Evolutionary conservation across 164 flowering plant genomes (phyloP).

Genomic region (Vitis labrusca): DNA sequence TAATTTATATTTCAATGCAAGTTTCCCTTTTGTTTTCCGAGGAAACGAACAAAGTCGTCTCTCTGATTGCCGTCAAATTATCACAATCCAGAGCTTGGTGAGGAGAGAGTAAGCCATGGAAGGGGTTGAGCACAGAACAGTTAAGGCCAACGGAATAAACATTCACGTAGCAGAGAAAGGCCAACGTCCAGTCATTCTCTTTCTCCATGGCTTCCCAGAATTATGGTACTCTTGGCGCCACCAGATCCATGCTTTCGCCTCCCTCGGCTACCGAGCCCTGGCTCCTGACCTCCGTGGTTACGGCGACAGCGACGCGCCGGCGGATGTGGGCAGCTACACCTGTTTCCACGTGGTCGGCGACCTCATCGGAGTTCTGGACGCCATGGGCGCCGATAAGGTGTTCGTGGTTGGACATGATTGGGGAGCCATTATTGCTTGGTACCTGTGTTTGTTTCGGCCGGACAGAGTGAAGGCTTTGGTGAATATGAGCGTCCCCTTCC

Average conservation of each 20-base stretch:
- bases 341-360: constrained; percentile 46
- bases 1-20: too few species aligned
- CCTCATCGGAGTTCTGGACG: too few species aligned
- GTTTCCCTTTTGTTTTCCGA: too few species aligned
- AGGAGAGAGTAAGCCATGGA: constrained; percentile 27
- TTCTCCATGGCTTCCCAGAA: constrained; percentile 68
- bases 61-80: too few species aligned
- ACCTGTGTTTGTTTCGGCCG: constrained; percentile 63
- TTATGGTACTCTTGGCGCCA: constrained; percentile 67
- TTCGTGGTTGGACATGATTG: constrained; percentile 70
- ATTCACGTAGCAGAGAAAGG: constrained; percentile 65
- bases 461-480: constrained; percentile 79
- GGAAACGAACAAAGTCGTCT: too few species aligned
- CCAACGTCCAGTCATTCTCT: constrained; percentile 45
- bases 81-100: too few species aligned
- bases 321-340: constrained; percentile 39
- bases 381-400: too few species aligned
- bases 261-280: constrained; percentile 45
- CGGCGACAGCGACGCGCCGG: constrained; percentile 61
- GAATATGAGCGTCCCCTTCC: constrained; percentile 54
- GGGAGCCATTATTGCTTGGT: constrained; percentile 80
- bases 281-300: constrained; percentile 64
- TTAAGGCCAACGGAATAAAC: constrained; percentile 48
- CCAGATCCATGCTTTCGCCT: constrained; percentile 51
- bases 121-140: constrained; percentile 32